Evolutionary conservation across 805 yeast species (phyloP).

Genomic region (Hanseniaspora occidentalis): DNA sequence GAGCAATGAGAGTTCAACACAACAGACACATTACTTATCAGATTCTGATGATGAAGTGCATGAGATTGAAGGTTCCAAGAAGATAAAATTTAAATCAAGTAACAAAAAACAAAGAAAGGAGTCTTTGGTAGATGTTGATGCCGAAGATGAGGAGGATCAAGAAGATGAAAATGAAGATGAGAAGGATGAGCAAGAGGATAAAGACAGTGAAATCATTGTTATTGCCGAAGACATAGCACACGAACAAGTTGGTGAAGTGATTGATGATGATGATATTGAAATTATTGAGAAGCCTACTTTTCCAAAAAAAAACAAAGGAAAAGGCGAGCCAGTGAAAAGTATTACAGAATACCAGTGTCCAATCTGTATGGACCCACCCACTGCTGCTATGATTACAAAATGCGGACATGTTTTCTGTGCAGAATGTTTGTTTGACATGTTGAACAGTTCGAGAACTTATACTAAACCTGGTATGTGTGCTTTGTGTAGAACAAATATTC

Average conservation of each 20-base stretch:
- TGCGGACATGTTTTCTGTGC: constrained; percentile 51
- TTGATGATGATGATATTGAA: constrained; percentile 24
- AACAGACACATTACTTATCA: too few species aligned
- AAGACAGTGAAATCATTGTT: constrained; percentile 1
- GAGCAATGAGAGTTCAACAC: too few species aligned
- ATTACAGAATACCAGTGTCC: constrained; percentile 34
- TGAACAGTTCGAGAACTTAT: constrained; percentile 32
- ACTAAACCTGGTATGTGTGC: constrained; percentile 29
- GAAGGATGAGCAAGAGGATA: constrained; percentile 3
- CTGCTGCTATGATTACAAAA: constrained; percentile 33
- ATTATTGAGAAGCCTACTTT: constrained; percentile 9
- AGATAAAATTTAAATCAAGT: neutral
- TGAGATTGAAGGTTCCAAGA: neutral
- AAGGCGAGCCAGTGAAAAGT: constrained; percentile 17
- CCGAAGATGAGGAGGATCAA: constrained; percentile 6
- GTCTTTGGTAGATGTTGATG: constrained; percentile 13
- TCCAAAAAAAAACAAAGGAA: constrained; percentile 9
- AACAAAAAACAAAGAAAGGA: constrained; percentile 5
- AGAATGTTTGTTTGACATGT: constrained; percentile 38
- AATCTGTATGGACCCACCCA: constrained; percentile 43
- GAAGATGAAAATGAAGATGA: constrained; percentile 4
- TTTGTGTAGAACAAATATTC: constrained; percentile 28
- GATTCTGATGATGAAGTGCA: too few species aligned
- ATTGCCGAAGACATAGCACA: constrained; percentile 7
- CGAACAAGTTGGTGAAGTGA: constrained; percentile 27